Evolutionary conservation across 2,329 filamentous ascomycete genomes (phyloP), one percentile per base, ranked within the genome.

Genomic region (Trichoderma breve): DNA sequence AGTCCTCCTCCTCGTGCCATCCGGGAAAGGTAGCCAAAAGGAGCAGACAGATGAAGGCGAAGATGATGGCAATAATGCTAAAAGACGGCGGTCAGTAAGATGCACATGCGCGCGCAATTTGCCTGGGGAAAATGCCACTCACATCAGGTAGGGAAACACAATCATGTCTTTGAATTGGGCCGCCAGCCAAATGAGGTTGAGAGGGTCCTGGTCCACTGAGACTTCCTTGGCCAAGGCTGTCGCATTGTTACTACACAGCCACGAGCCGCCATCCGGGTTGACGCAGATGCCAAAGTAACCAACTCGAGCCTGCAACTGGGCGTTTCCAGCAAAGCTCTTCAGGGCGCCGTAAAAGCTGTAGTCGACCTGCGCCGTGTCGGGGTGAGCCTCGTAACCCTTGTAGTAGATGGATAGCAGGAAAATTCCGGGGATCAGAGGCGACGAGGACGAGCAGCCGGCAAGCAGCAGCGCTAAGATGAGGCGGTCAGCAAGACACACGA

Each of bases 361-460:
- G 81, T 97, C 91, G 76, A 97, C 94, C 84, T 98, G 95, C 11
- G 95, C 88, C 6, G 94, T 93, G 77, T 93, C 90, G 76, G 95
- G 95, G 32, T 88, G 86, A 3, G 96, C 93, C 24, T 91, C 90
- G 84, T 98, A 98, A 74, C 89, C 86, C 81, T 97, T 86, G 85
- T 98, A 99, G 89, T 97, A 98, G 78, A 99, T 89, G n/a, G 95
- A 97, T 75, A 99, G 93, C 76, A 99, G 90, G 87, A 98, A 99
- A 83, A 99, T 98, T 80, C 91, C 91, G 30, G 96, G 96, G 77
- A 99, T 98, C 70, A 97, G 86, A 2, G 95, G 96, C 66, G 95
- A 98, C 53, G 95, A 97, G 11, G 95, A 98, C 5, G 96, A 98
- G 83, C 96, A 99, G 78, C 96, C 96, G 79, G 96, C 95, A 76